These are phyloP conservation scores for Gymnopilus dilepis DNA, from an alignment of 768 basidiomycete genomes.

Conservation along the genomic window DNA sequence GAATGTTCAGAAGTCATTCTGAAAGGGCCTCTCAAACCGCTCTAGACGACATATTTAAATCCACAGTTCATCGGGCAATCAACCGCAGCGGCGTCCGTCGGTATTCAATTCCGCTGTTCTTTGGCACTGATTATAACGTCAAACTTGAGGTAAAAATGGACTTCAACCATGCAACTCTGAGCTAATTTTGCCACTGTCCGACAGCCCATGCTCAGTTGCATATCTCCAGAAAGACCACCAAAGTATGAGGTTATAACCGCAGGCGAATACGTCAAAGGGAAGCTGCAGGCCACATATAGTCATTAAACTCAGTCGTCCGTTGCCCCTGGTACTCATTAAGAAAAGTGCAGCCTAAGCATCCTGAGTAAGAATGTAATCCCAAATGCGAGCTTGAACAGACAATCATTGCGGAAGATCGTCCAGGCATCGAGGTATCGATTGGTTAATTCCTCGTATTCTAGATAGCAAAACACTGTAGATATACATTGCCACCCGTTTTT, in stretches of 20 bases:
- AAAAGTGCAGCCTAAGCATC: too few relatives aligned
- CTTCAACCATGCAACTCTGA: not conserved
- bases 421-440: not conserved
- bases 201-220: conserved; percentile 60
- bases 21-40: not conserved
- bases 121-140: conserved; percentile 89
- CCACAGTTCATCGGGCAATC: conserved; percentile 86
- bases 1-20: not conserved
- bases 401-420: too few relatives aligned
- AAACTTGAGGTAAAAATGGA: conserved; percentile 64
- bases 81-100: conserved; percentile 73
- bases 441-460: not conserved
- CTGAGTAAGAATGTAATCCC: too few relatives aligned
- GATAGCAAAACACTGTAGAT: not conserved
- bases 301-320: conserved; percentile 32
- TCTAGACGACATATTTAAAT: conserved; percentile 89
- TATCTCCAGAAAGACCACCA: conserved; percentile 44
- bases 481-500: not conserved
- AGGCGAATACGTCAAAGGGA: conserved; percentile 81
- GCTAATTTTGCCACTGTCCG: not conserved
- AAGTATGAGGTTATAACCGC: conserved; percentile 78
- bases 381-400: too few relatives aligned
- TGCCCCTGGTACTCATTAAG: too few relatives aligned
- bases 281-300: conserved; percentile 71
- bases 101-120: conserved; percentile 90